Conservation (phyloP, 164 flowering plant species). For the Aristolochia californica region DNA sequence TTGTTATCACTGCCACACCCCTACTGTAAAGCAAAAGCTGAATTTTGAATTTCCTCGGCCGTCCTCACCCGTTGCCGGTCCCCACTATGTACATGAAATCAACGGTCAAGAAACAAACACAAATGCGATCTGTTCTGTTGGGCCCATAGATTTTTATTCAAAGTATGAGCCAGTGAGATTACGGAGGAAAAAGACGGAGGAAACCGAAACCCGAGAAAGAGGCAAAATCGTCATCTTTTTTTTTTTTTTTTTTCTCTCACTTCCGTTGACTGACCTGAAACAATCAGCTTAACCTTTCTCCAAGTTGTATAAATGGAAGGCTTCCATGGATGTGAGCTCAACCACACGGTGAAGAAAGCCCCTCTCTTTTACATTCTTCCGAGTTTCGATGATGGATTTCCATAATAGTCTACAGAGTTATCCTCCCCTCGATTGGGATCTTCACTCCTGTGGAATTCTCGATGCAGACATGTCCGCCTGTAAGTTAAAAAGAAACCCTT, state of each 20-base stretch:
- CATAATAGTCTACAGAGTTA: conserved; percentile 7
- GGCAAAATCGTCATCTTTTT: conserved; percentile 4
- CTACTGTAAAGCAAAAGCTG: not conserved
- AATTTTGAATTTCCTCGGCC: not conserved
- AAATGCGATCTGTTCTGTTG: no score
- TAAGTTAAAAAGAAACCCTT: not conserved
- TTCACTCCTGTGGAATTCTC: conserved; percentile 13
- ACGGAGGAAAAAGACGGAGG: no score
- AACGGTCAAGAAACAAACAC: no score
- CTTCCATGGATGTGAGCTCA: not conserved
- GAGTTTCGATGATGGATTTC: conserved; percentile 3
- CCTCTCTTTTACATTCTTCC: not conserved
- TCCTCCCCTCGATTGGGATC: conserved; percentile 14
- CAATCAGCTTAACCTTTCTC: conserved; percentile 9
- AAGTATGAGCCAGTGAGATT: no score
- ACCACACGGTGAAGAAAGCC: not conserved
- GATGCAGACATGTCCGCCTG: conserved; percentile 10
- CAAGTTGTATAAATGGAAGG: not conserved
- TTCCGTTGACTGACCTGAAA: conserved; percentile 35
- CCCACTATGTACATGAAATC: no score
- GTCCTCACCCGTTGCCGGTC: no score
- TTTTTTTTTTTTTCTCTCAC: conserved; percentile 13
- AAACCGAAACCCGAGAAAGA: conserved; percentile 40
- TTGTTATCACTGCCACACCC: no score
- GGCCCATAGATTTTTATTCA: no score